phyloP scores from a whole-genome alignment of 1,284 basidiomycete genomes.

The Puccinia coronata region DNA sequence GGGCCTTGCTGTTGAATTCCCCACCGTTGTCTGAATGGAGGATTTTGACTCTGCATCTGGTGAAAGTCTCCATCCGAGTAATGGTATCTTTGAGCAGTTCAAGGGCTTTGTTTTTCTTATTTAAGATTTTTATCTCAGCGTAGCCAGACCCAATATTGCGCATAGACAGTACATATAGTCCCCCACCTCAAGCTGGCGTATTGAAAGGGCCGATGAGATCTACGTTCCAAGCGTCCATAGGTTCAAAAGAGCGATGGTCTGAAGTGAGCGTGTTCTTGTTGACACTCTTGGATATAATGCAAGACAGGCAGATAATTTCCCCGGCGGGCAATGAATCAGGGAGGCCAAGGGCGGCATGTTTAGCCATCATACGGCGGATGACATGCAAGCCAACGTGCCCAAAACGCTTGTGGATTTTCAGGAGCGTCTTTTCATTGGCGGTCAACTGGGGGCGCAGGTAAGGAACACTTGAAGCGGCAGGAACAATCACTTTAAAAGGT shows the following conservation, averaged over 20 bases:
- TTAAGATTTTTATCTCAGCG: background rate
- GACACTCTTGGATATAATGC: background rate
- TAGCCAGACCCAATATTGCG: constrained; percentile 4
- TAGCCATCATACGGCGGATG: background rate
- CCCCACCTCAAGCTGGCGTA: background rate
- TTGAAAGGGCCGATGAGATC: constrained; percentile 17
- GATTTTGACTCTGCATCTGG: background rate
- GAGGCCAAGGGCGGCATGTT: background rate
- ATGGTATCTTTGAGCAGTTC: background rate
- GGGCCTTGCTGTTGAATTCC: background rate
- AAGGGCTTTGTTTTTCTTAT: background rate
- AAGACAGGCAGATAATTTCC: background rate
- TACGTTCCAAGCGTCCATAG: background rate
- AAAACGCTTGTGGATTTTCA: background rate
- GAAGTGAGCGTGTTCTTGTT: background rate
- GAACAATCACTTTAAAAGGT: no score
- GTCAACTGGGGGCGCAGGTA: background rate
- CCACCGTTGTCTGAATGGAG: constrained; percentile 18
- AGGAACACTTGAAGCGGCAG: background rate
- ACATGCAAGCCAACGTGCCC: background rate
- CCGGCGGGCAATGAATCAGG: background rate
- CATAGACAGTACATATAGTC: background rate
- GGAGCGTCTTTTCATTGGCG: background rate
- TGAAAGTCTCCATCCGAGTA: background rate
- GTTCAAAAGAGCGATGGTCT: background rate